Percentiles rank a stretch among this genome's conserved stretches.
Conservation (phyloP, 163 green algal species). For the Scenedesmus sp. region DNA sequence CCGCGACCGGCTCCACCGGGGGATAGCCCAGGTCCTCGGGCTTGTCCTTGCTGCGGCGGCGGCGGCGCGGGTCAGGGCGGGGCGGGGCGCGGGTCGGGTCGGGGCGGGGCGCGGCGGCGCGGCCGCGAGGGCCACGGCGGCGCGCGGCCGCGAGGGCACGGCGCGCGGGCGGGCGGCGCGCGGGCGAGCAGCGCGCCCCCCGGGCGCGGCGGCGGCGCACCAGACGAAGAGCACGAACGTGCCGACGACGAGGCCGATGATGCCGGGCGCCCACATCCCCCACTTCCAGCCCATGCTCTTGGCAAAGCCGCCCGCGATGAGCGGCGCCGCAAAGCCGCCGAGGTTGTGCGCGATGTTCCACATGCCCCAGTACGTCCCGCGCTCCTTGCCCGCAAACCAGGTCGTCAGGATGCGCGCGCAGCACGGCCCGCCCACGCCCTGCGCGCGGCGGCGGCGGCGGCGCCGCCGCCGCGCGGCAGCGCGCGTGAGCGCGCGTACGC, state of each 20-base stretch:
- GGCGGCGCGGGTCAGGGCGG: not conserved
- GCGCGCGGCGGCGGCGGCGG: conserved; percentile 14
- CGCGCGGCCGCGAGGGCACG: no score
- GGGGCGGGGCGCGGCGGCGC: no score
- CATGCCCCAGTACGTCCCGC: conserved; percentile 75
- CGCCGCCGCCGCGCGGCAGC: no score
- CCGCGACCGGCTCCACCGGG: conserved; percentile 77
- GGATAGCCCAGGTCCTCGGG: conserved; percentile 86
- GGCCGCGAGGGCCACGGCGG: no score
- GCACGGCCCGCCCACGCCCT: conserved; percentile 93
- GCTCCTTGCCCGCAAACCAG: conserved; percentile 89
- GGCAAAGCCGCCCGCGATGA: conserved; percentile 90
- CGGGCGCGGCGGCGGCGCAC: conserved; percentile 29
- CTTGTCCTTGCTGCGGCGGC: conserved; percentile 72
- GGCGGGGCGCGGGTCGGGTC: no score
- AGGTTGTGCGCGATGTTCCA: conserved; percentile 99
- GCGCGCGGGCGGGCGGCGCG: no score
- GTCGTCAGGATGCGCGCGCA: conserved; percentile 96
- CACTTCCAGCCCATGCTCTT: conserved; percentile 86
- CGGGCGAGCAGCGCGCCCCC: no score
- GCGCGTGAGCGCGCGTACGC: no score
- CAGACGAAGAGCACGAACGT: conserved; percentile 78
- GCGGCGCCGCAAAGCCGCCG: conserved; percentile 93
- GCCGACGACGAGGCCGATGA: conserved; percentile 86
- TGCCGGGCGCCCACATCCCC: conserved; percentile 93